Percentiles rank a stretch among this genome's conserved stretches.
phyloP scores from a whole-genome alignment of 306 rosid genomes.

The Acacia acuminata region DNA sequence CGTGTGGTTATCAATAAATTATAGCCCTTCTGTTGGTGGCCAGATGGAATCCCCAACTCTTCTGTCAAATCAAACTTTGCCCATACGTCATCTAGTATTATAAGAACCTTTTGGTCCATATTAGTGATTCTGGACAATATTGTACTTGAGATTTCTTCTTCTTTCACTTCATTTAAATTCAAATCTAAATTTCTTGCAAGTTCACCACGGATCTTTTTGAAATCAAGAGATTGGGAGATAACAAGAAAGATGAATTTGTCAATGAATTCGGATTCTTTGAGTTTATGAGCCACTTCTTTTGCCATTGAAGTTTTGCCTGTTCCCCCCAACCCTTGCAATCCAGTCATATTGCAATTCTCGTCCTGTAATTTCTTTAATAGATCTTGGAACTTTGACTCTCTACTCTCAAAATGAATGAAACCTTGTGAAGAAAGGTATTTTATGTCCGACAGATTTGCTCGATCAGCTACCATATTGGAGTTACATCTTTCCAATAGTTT shows the following conservation, averaged over 20 bases:
- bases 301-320: background rate
- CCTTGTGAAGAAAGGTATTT: background rate
- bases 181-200: background rate
- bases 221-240: background rate
- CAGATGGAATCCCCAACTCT: constrained; percentile 21
- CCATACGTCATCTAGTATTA: constrained; percentile 37
- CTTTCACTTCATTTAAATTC: background rate
- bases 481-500: background rate
- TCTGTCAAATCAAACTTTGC: background rate
- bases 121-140: background rate
- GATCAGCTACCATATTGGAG: background rate
- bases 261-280: background rate
- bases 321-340: background rate
- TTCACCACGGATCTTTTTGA: background rate
- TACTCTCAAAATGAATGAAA: background rate
- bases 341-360: background rate
- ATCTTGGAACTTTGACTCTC: background rate
- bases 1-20: constrained; percentile 25
- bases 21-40: background rate
- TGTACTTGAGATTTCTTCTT: background rate
- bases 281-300: background rate
- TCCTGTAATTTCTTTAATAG: background rate
- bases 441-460: too few species aligned
- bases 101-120: background rate
- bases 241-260: constrained; percentile 14